These are phyloP conservation scores for Mycena polygramma DNA, from an alignment of 768 basidiomycete genomes.

Conservation along the genomic window DNA sequence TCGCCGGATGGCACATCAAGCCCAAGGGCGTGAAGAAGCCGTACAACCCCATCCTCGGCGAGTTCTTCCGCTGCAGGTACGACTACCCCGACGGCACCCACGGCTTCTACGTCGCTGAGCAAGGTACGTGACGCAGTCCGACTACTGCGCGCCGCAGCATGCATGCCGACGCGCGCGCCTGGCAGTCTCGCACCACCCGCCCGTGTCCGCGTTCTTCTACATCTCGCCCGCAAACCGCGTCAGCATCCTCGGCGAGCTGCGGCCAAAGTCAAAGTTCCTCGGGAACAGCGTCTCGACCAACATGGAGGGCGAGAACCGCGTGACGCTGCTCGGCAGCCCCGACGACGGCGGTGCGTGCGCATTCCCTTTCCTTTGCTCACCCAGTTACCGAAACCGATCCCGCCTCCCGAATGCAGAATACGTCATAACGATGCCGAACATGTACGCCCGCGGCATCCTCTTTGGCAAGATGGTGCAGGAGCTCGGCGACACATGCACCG, in stretches of 20 bases:
- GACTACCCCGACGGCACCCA: conserved; percentile 91
- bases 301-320: conserved; percentile 96
- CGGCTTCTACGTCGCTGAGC: conserved; percentile 97
- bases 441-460: conserved; percentile 91
- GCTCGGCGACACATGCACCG: conserved; percentile 89
- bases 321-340: conserved; percentile 83
- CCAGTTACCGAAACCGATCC: neutral
- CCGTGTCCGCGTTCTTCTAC: conserved; percentile 96
- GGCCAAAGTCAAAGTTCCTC: conserved; percentile 96
- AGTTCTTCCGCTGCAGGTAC: conserved; percentile 97
- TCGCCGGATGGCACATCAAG: conserved; percentile 99
- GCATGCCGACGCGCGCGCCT: conserved; percentile 13
- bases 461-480: conserved; percentile 97
- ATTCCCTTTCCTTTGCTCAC: conserved; percentile 25
- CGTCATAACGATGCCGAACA: conserved; percentile 96
- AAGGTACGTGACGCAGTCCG: conserved; percentile 65
- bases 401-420: conserved; percentile 69
- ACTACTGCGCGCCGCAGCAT: neutral
- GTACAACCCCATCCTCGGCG: conserved; percentile 98
- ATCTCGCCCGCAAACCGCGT: conserved; percentile 91
- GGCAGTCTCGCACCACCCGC: conserved; percentile 94
- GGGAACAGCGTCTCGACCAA: conserved; percentile 96
- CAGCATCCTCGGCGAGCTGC: conserved; percentile 90
- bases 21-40: conserved; percentile 99
- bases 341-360: conserved; percentile 90